Evolutionary conservation across 2,329 filamentous ascomycete genomes (phyloP).

Genomic region (Teratosphaeria pseudoeucalypti): DNA sequence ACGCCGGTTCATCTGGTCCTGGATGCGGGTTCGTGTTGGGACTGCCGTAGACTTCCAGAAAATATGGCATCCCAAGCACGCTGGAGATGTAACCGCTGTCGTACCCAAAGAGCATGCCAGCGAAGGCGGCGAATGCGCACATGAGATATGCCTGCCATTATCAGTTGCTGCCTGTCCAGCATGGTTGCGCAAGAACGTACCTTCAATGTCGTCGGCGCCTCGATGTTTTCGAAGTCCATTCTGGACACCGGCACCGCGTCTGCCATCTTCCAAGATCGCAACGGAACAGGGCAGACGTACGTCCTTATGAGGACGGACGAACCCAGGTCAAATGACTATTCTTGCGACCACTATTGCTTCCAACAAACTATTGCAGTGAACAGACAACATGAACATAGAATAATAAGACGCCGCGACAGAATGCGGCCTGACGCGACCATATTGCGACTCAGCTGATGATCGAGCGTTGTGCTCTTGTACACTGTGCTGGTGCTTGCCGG

Average conservation of each 20-base stretch:
- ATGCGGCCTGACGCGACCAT: not conserved
- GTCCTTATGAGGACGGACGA: not conserved
- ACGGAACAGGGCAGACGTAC: not conserved
- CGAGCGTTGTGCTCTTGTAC: not conserved
- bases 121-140: conserved; percentile 50
- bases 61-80: conserved; percentile 41
- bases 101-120: conserved; percentile 50
- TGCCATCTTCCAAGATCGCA: not conserved
- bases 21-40: conserved; percentile 5
- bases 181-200: not conserved
- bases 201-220: conserved; percentile 27
- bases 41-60: conserved; percentile 28
- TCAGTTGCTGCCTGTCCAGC: not conserved
- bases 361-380: not conserved
- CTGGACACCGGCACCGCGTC: not conserved
- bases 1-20: conserved; percentile 5
- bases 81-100: conserved; percentile 48
- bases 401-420: not conserved
- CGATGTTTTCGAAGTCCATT: conserved; percentile 17
- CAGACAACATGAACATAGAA: not conserved
- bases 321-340: not conserved
- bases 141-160: conserved; percentile 44
- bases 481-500: not conserved
- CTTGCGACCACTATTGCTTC: not conserved
- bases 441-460: not conserved